Percentiles rank a stretch among this genome's conserved stretches.
phyloP scores from a whole-genome alignment of 106 monocot species.

The Allium cepa region DNA sequence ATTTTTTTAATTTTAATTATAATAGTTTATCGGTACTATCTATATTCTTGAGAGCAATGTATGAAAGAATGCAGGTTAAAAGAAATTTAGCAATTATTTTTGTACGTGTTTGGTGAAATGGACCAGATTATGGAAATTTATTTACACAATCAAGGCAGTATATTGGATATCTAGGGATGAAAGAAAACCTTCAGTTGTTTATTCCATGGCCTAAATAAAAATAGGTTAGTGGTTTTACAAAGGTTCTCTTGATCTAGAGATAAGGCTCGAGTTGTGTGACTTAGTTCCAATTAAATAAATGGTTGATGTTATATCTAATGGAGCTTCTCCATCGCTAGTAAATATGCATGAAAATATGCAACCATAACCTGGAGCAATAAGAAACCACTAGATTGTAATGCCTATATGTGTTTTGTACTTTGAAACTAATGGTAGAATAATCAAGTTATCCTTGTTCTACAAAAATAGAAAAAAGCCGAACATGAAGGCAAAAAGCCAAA shows the following conservation, averaged over 20 bases:
- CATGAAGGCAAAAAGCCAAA: background rate
- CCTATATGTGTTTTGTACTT: no score
- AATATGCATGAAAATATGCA: constrained; percentile 96
- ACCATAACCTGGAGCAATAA: constrained; percentile 65
- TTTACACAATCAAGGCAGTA: no score
- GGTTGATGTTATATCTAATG: constrained; percentile 93
- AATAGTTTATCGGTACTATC: no score
- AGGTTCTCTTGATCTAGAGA: constrained; percentile 81
- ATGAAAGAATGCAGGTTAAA: no score
- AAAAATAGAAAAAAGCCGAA: background rate
- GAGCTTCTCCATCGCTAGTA: constrained; percentile 96
- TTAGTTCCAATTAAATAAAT: constrained; percentile 89
- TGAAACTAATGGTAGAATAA: no score
- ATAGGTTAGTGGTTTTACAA: constrained; percentile 82
- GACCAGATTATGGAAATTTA: no score
- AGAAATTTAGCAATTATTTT: no score
- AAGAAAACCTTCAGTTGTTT: constrained; percentile 73
- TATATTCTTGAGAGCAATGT: no score
- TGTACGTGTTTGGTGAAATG: no score
- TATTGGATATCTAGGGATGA: background rate
- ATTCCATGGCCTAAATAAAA: constrained; percentile 93
- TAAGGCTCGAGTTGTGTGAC: constrained; percentile 65
- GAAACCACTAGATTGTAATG: background rate
- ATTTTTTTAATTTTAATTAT: no score
- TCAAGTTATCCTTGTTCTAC: no score